phyloP scores from a whole-genome alignment of 805 yeast species.

The Metschnikowia picachoensis region DNA sequence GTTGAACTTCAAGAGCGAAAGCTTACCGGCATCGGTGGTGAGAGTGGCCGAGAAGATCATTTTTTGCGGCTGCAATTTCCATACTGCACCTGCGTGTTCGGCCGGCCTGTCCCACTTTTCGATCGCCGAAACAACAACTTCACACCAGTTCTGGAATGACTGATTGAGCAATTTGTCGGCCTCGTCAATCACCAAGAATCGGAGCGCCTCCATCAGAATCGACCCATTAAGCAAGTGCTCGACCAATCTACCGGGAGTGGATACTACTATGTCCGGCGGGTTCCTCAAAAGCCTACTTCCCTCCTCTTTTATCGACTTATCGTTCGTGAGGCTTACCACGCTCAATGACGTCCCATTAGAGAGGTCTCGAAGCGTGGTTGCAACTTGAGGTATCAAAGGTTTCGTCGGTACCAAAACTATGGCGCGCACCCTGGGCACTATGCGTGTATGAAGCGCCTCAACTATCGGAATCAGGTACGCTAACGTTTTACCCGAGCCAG shows the following conservation, averaged over 20 bases:
- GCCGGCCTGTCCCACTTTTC: slow-evolving; percentile 13
- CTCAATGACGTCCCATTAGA: slow-evolving; percentile 64
- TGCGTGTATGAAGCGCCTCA: slow-evolving; percentile 57
- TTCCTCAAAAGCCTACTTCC: slow-evolving; percentile 41
- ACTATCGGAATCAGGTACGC: slow-evolving; percentile 85
- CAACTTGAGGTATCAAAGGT: slow-evolving; percentile 81
- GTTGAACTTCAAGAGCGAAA: slow-evolving; percentile 64
- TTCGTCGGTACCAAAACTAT: slow-evolving; percentile 85
- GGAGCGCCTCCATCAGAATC: slow-evolving; percentile 50
- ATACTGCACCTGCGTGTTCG: slow-evolving; percentile 26
- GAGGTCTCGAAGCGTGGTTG: slow-evolving; percentile 54
- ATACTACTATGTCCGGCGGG: slow-evolving; percentile 63
- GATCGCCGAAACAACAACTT: slow-evolving; percentile 44
- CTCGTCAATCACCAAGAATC: slow-evolving; percentile 71
- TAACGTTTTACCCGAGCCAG: slow-evolving; percentile 94
- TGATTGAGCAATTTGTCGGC: slow-evolving; percentile 83
- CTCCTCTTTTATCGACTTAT: slow-evolving; percentile 59
- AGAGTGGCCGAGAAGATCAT: slow-evolving; percentile 89
- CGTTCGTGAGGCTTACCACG: slow-evolving; percentile 57
- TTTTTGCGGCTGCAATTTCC: slow-evolving; percentile 46
- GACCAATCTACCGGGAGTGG: slow-evolving; percentile 82
- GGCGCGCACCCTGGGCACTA: slow-evolving; percentile 71
- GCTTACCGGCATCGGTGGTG: slow-evolving; percentile 86
- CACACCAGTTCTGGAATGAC: slow-evolving; percentile 90
- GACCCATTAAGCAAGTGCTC: slow-evolving; percentile 53